phyloP scores from a whole-genome alignment of 148 eudicot species.

The Heliamphora exappendiculata region DNA sequence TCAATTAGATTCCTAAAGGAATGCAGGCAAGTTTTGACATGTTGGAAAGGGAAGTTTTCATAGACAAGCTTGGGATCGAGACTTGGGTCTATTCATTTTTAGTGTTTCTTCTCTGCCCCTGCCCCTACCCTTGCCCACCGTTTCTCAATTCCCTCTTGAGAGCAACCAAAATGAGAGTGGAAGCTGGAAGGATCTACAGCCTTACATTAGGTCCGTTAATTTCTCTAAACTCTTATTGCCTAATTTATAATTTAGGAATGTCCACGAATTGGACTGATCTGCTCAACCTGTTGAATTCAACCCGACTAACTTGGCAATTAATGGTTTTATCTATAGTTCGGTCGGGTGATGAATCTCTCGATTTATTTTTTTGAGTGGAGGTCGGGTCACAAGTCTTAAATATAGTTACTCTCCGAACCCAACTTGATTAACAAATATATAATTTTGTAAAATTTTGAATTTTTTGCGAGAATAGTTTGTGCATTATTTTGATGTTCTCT shows the following conservation, averaged over 20 bases:
- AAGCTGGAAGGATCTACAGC: conserved; percentile 89
- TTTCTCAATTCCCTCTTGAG: conserved; percentile 59
- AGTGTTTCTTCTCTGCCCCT: conserved; percentile 73
- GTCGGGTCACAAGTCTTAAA: too few species aligned
- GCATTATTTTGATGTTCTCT: too few species aligned
- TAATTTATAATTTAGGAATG: too few species aligned
- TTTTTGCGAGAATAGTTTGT: too few species aligned
- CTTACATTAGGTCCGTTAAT: conserved; percentile 64
- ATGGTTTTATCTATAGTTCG: too few species aligned
- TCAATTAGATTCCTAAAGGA: conserved; percentile 66
- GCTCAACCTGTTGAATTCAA: neutral
- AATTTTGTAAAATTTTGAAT: too few species aligned
- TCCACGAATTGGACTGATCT: too few species aligned
- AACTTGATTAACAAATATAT: too few species aligned
- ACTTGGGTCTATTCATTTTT: conserved; percentile 56
- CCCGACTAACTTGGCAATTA: neutral
- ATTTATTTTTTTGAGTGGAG: too few species aligned
- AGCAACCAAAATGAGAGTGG: conserved; percentile 88
- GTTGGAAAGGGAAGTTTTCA: conserved; percentile 80
- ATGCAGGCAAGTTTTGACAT: conserved; percentile 60
- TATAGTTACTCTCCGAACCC: too few species aligned
- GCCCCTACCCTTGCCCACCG: conserved; percentile 77
- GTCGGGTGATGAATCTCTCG: too few species aligned
- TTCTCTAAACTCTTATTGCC: too few species aligned
- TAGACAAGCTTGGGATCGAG: conserved; percentile 74